These are phyloP conservation scores for Gonium pectorale DNA, from an alignment of 139 green algal species.

Conservation along the genomic window DNA sequence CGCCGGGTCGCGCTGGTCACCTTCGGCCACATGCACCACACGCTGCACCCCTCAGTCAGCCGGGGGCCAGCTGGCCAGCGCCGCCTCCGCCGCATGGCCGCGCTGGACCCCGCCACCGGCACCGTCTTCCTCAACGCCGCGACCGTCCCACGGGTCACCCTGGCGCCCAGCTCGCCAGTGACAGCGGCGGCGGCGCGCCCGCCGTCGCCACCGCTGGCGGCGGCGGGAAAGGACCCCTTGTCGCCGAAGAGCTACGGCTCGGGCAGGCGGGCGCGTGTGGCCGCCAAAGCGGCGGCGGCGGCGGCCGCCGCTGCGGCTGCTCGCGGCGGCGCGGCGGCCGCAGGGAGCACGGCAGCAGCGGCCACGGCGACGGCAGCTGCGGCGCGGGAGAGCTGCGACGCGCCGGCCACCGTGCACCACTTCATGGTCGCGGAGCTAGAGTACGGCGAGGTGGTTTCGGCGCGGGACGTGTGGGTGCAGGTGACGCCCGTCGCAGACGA, in stretches of 20 bases:
- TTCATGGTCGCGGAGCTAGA: constrained; percentile 61
- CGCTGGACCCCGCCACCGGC: constrained; percentile 57
- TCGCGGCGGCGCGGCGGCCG: background rate
- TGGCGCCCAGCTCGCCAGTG: background rate
- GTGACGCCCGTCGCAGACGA: background rate
- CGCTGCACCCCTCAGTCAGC: constrained; percentile 35
- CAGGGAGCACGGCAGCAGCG: background rate
- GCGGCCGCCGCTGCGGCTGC: background rate
- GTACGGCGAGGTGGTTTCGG: constrained; percentile 36
- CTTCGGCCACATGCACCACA: constrained; percentile 85
- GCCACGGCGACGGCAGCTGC: background rate
- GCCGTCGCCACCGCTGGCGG: background rate
- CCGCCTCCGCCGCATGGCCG: constrained; percentile 65
- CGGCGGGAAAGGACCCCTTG: background rate
- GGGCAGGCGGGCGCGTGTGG: background rate
- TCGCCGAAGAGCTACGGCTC: background rate
- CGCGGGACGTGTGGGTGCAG: constrained; percentile 60
- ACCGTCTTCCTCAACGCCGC: constrained; percentile 77
- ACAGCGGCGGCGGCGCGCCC: background rate
- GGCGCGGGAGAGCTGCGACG: background rate
- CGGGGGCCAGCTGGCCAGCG: background rate
- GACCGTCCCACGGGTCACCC: constrained; percentile 70
- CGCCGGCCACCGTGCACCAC: constrained; percentile 45
- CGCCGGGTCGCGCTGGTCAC: constrained; percentile 59
- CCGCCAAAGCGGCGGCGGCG: background rate